Base-by-base conservation (phyloP, 2,329 filamentous ascomycete species). In the Talaromyces sp. region DNA sequence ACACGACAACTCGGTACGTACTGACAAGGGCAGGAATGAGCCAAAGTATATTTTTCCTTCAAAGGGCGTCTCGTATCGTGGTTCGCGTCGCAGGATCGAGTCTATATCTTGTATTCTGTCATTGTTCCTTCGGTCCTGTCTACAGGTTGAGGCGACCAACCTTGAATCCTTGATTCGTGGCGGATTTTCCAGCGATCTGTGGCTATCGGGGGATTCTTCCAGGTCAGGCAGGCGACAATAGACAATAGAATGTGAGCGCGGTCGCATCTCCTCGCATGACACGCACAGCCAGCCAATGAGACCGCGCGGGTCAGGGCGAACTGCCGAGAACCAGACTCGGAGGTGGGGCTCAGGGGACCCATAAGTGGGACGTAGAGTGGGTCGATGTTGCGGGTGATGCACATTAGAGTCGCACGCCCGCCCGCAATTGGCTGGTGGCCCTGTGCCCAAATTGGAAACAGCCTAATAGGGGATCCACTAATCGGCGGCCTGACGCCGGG, bases 361-460 rank as follows among this genome's bases (percentile, higher is more conserved):
- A 30, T 1, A 30, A 9, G 25, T 15, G 49, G 25, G 25, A 5
- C 15, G 2, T 2, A 2, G 0, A 2, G 49, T 53, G 49, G 49
- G 49, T 13, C 22, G 10, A 19, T 44, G 60, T 59, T 57, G 52
- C 60, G 60, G 60, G 53, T 57, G 57, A 56, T 56, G 47, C 52
- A 27, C 60, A 19, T 44, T 28, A 30, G 32, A 47, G 56, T 17
- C n/a, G 28, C 28, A 33, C 28, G 22, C 39, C 17, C 56, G 60
- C 42, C 32, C n/a, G 11, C 30, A 25, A 62, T 62, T 62, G 60
- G 60, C 56, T 39, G 52, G 25, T n/a, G 42, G 36, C 42, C 39
- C 53, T 44, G 49, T 53, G 56, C 60, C 60, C 52, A 56, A 61
- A 59, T 56, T 54, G 60, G 60, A 62, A 62, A 62, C 60, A 55